phyloP scores from a whole-genome alignment of 148 eudicot genomes.

The Bassia scoparia region DNA sequence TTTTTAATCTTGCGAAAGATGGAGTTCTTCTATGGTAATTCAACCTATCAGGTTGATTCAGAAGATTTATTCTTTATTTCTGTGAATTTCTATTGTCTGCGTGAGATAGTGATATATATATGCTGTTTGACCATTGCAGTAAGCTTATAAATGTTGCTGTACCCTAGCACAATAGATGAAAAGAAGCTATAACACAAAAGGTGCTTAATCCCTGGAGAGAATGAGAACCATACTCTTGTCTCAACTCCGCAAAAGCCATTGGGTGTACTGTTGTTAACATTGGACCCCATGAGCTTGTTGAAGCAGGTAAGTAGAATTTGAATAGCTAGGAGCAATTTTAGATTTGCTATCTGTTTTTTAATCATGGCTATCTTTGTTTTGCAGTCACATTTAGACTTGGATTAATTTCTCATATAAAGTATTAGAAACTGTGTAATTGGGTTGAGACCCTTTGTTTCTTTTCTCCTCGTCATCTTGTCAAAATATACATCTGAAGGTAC shows the following conservation, averaged over 20 bases:
- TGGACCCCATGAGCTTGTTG: conserved; percentile 92
- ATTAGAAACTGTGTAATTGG: background rate
- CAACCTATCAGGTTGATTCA: conserved; percentile 11
- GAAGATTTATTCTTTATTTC: background rate
- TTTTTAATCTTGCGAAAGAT: conserved; percentile 87
- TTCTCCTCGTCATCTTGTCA: background rate
- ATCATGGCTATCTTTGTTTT: conserved; percentile 16
- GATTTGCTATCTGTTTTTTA: background rate
- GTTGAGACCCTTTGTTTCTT: background rate
- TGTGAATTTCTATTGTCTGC: background rate
- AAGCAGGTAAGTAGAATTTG: conserved; percentile 70
- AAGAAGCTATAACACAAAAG: conserved; percentile 85
- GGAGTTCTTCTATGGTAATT: conserved; percentile 96
- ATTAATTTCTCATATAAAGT: conserved; percentile 95
- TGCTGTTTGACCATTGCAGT: conserved; percentile 47
- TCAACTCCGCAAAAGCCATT: conserved; percentile 97
- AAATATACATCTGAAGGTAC: background rate
- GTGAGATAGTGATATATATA: conserved; percentile 12
- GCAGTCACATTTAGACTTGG: conserved; percentile 93
- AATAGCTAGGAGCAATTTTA: conserved; percentile 7
- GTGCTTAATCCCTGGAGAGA: conserved; percentile 93
- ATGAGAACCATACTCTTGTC: conserved; percentile 97
- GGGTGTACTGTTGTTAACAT: conserved; percentile 98
- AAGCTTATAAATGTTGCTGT: conserved; percentile 96
- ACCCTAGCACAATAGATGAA: conserved; percentile 87